A percentile compares a stretch with the other conserved stretches of the same genome.
phyloP scores from a whole-genome alignment of 768 basidiomycete species.

The Pseudohyphozyma bogoriensis region DNA sequence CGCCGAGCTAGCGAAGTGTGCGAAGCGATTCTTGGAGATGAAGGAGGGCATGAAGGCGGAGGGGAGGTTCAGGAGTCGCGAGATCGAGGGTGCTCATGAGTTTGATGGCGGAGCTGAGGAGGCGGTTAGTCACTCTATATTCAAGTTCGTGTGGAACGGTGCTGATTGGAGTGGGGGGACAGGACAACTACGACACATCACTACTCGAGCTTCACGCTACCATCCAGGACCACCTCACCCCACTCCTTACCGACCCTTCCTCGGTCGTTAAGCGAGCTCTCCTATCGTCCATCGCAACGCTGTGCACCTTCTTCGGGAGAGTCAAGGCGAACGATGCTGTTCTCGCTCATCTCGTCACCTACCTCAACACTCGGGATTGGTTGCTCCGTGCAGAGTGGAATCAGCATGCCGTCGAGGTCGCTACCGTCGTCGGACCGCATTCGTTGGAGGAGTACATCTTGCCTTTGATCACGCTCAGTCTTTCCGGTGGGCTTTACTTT shows the following conservation, averaged over 20 bases:
- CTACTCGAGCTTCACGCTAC: slow-evolving; percentile 73
- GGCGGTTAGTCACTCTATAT: not conserved
- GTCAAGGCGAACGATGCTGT: slow-evolving; percentile 91
- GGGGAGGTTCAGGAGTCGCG: slow-evolving; percentile 60
- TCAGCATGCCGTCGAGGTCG: slow-evolving; percentile 89
- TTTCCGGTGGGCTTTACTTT: slow-evolving; percentile 62
- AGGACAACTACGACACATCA: slow-evolving; percentile 85
- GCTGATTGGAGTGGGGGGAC: not conserved
- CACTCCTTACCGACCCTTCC: slow-evolving; percentile 78
- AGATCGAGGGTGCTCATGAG: slow-evolving; percentile 60
- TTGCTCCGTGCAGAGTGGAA: slow-evolving; percentile 81
- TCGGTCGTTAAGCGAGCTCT: slow-evolving; percentile 85
- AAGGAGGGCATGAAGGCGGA: slow-evolving; percentile 80
- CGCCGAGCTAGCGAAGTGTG: slow-evolving; percentile 72
- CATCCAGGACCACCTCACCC: slow-evolving; percentile 76
- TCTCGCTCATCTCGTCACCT: slow-evolving; percentile 75
- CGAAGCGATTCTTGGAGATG: slow-evolving; percentile 83
- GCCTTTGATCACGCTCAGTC: slow-evolving; percentile 89
- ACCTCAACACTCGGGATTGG: slow-evolving; percentile 76
- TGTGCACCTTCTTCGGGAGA: slow-evolving; percentile 87
- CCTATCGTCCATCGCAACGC: slow-evolving; percentile 68
- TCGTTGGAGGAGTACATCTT: slow-evolving; percentile 93
- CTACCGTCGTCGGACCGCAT: slow-evolving; percentile 79
- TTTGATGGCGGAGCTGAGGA: slow-evolving; percentile 51
- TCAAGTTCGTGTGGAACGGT: not conserved